Evolutionary conservation across 2,329 filamentous ascomycete genomes (phyloP), one percentile per base, ranked within the genome.

Genomic region (Aspergillus sp.): DNA sequence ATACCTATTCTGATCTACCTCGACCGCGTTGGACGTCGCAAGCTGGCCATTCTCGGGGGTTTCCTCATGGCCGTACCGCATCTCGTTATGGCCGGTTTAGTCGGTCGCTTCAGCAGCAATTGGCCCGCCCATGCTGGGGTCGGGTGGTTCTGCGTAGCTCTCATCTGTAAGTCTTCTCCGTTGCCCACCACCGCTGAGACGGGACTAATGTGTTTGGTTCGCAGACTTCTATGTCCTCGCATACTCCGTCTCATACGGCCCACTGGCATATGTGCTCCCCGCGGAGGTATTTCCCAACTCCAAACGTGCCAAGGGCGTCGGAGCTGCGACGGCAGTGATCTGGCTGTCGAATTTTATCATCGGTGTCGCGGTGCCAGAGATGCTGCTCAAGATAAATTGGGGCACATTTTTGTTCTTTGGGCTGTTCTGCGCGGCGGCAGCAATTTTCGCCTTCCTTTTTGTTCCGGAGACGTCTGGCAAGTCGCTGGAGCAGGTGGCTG

Each of bases 321-420:
- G 64, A 0, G 57, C 66, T 2, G 60, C 67, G 0, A 71, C 68
- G 0, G 64, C 65, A 0, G 66, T 64, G 40, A 67, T 66, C 36
- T 75, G 73, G 73, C 50, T 75, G 17, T 66, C 65, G 47, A 73
- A 74, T 51, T 74, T 75, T 48, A 67, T 68, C 26, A 67, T 74
- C 24, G 82, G 85, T 20, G 77, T 86, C 63, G 77, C 85, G 8
- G 84, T 82, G 0, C 85, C 84, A 0, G 76, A 82, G 2, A 77
- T 87, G 56, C 78, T 87, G 14, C 70, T 79, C 48, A 79, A 79
- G 47, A 82, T 71, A 0, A 73, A 72, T 1, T 76, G 66, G 56
- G 75, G 75, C 10, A 62, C 66, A 3, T 84, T 82, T 61, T 68
- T 82, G 45, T 84, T 85, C 70, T 84, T 84, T 53, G 78, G 74